A percentile compares a stretch with the other conserved stretches of the same genome.
phyloP scores from a whole-genome alignment of 148 eudicot species.

The Rhododendron ovatum region DNA sequence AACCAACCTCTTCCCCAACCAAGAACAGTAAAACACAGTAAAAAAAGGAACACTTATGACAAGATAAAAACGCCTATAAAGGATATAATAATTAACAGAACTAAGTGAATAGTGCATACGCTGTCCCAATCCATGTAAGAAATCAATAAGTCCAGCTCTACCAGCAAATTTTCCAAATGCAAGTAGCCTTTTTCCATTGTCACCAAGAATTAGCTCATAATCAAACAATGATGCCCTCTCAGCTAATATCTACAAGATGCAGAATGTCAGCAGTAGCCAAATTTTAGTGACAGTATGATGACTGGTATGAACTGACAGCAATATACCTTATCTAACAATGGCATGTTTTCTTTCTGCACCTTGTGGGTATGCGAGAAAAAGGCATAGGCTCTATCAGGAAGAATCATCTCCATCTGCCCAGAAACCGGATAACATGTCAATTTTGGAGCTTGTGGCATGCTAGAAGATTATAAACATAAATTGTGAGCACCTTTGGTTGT shows the following conservation, averaged over 20 bases:
- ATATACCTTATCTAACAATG: constrained; percentile 83
- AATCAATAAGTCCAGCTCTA: constrained; percentile 93
- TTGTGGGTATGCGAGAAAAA: constrained; percentile 99
- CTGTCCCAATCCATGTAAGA: constrained; percentile 78
- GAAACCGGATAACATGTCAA: constrained; percentile 11
- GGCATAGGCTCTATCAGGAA: constrained; percentile 92
- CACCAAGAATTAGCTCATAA: constrained; percentile 94
- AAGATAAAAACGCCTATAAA: neutral
- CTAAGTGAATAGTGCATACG: constrained; percentile 44
- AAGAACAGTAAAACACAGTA: neutral
- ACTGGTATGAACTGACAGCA: neutral
- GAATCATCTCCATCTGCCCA: constrained; percentile 91
- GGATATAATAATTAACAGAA: neutral
- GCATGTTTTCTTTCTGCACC: constrained; percentile 95
- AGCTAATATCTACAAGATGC: constrained; percentile 50
- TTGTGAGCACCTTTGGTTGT: constrained; percentile 75
- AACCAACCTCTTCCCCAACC: neutral
- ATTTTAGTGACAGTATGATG: neutral
- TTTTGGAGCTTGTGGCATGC: neutral
- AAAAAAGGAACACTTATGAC: neutral
- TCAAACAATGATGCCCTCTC: constrained; percentile 85
- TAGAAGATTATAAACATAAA: neutral
- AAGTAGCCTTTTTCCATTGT: constrained; percentile 74
- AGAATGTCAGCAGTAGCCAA: constrained; percentile 1
- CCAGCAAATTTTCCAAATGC: constrained; percentile 97